Evolutionary conservation across 306 rosid genomes (phyloP).

Genomic region (Trifolium dubium): DNA sequence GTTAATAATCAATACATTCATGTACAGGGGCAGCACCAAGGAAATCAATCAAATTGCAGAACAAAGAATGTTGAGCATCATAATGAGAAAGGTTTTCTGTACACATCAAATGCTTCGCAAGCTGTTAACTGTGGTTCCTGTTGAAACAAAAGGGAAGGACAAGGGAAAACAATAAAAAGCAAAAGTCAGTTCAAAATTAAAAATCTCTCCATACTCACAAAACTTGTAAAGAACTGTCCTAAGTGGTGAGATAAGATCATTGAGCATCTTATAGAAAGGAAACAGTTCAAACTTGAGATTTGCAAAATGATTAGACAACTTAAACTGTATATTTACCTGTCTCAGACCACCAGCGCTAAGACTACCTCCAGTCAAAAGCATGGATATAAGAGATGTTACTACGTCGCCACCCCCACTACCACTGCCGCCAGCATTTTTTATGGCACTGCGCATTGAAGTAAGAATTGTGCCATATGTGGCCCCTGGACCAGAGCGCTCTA

Average conservation of each 20-base stretch:
- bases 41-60: conserved; percentile 22
- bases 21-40: conserved; percentile 21
- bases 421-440: conserved; percentile 62
- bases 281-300: conserved; percentile 17
- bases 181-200: conserved; percentile 35
- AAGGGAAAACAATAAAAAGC: conserved; percentile 30
- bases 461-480: conserved; percentile 86
- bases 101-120: conserved; percentile 77
- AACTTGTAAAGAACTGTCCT: not conserved
- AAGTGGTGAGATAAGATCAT: not conserved
- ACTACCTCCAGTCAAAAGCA: conserved; percentile 77
- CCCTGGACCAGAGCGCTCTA: conserved; percentile 77
- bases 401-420: conserved; percentile 52
- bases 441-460: conserved; percentile 75
- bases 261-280: conserved; percentile 5
- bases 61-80: conserved; percentile 44
- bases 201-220: conserved; percentile 7
- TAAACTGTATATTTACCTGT: conserved; percentile 55
- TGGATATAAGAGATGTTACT: conserved; percentile 63
- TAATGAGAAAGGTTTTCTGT: conserved; percentile 72
- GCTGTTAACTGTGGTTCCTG: conserved; percentile 97
- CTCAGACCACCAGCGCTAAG: conserved; percentile 48
- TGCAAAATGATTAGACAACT: not conserved
- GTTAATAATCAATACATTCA: not conserved
- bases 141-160: conserved; percentile 39